Conservation (phyloP, 495 filamentous ascomycete species). For the Podospora tetraspora region DNA sequence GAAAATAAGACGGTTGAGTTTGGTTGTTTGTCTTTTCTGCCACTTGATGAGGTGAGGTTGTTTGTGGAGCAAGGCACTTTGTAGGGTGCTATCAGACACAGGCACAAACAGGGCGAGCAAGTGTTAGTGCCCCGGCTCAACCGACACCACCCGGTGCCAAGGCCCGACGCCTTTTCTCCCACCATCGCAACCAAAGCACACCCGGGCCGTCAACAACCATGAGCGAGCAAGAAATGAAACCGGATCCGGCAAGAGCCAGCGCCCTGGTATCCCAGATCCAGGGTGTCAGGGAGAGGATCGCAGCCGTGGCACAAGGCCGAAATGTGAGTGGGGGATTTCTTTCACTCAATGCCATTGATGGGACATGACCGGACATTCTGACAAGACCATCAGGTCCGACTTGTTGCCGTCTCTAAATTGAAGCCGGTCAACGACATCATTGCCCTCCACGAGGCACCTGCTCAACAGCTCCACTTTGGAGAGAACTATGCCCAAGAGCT, state of each 20-base stretch:
- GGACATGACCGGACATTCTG: background rate
- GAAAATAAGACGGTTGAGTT: background rate
- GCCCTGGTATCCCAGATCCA: conserved; percentile 44
- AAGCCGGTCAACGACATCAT: conserved; percentile 87
- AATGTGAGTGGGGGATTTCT: conserved; percentile 30
- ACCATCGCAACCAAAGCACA: background rate
- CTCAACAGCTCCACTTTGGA: conserved; percentile 74
- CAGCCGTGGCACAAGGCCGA: conserved; percentile 41
- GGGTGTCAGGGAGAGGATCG: conserved; percentile 41
- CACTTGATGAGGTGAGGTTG: background rate
- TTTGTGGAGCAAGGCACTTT: background rate
- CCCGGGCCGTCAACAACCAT: conserved; percentile 17
- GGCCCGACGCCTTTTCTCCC: background rate
- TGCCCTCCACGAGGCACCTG: conserved; percentile 61
- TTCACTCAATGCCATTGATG: background rate
- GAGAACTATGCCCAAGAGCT: conserved; percentile 98
- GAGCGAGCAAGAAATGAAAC: conserved; percentile 45
- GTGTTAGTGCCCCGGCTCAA: background rate
- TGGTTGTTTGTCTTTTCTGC: background rate
- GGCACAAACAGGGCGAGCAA: background rate
- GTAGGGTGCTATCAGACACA: background rate
- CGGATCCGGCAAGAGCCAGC: conserved; percentile 47
- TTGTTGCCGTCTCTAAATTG: conserved; percentile 91
- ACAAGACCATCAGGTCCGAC: conserved; percentile 53
- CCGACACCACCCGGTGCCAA: background rate